These are phyloP conservation scores for Pseudogymnoascus sp. DNA, from an alignment of 2,329 filamentous ascomycete species.

Conservation along the genomic window DNA sequence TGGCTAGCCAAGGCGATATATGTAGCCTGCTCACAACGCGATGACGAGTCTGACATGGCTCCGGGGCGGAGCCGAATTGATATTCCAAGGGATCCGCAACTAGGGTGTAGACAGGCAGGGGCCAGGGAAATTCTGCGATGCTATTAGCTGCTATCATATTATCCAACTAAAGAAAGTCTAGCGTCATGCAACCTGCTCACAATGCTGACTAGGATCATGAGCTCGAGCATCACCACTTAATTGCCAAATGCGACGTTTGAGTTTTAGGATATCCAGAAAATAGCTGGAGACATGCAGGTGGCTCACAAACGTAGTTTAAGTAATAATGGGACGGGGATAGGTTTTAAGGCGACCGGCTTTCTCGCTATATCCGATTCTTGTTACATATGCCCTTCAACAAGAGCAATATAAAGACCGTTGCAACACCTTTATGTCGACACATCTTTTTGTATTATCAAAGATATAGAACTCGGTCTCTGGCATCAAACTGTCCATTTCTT, in stretches of 20 bases:
- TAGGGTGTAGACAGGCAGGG: not conserved
- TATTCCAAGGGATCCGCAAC: not conserved
- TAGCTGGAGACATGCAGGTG: constrained; percentile 21
- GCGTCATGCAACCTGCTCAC: constrained; percentile 33
- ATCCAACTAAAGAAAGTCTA: constrained; percentile 20
- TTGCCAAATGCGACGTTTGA: not conserved
- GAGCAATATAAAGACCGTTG: constrained; percentile 23
- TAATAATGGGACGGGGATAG: constrained; percentile 12
- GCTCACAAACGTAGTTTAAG: constrained; percentile 23
- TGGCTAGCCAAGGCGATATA: not conserved
- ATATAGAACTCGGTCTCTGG: constrained; percentile 18
- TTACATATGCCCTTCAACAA: constrained; percentile 16
- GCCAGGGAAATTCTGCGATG: not conserved
- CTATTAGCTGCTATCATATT: not conserved
- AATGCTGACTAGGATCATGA: constrained; percentile 13
- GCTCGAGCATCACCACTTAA: not conserved
- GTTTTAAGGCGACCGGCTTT: constrained; percentile 18
- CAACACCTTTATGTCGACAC: constrained; percentile 16
- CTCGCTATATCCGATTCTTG: constrained; percentile 21
- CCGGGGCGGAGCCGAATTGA: not conserved
- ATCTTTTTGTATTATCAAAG: constrained; percentile 18
- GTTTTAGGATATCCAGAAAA: not conserved
- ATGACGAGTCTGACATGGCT: not conserved
- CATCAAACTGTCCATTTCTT: constrained; percentile 14
- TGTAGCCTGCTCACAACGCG: constrained; percentile 3